Evolutionary conservation across 2,329 filamentous ascomycete species (phyloP), one percentile per base, ranked within the genome.

Genomic region (Leptographium wingfieldii): DNA sequence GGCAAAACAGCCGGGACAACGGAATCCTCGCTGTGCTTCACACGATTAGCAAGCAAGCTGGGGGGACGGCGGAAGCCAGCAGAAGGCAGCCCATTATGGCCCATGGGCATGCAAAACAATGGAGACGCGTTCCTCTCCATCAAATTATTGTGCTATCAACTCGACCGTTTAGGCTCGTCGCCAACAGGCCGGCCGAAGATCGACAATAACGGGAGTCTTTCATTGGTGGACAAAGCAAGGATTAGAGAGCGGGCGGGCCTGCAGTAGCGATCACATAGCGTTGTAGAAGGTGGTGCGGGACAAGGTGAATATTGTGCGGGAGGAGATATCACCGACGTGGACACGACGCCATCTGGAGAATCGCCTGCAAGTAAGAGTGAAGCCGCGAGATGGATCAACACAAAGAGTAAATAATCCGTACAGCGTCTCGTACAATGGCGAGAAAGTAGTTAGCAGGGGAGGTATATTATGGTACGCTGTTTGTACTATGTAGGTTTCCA

Each of bases 201-300:
- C 25, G 27, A 43, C 35, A 29, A 31, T 31, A 29, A 46, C 38
- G 33, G 31, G 40, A 22, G 31, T 7, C 11, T 31, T 16, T 6
- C 10, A 35, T 48, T 55, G 58, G 58, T 22, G 40, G 52, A 31
- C 46, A 22, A 57, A 19, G 35, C 33, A 14, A 51, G 54, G 46
- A 33, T 46, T 14, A 54, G 46, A 60, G 19, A 43, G 52, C 56
- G 43, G 59, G 59, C 59, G 59, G 59, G 56, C 59, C 59, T 61
- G 59, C 59, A 61, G 59, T 61, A 61, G 59, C 59, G 59, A 60
- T 60, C 46, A 56, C 48, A 54, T 43, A 52, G 49, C 38, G 51
- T 52, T 38, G 57, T 29, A 58, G 49, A 43, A 46, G 48, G 40
- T 49, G 48, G 33, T 46, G 38, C 40, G 59, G 52, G 40, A 58